These are phyloP conservation scores for Cyberlindnera petersonii DNA, from an alignment of 805 yeast genomes.

Conservation along the genomic window DNA sequence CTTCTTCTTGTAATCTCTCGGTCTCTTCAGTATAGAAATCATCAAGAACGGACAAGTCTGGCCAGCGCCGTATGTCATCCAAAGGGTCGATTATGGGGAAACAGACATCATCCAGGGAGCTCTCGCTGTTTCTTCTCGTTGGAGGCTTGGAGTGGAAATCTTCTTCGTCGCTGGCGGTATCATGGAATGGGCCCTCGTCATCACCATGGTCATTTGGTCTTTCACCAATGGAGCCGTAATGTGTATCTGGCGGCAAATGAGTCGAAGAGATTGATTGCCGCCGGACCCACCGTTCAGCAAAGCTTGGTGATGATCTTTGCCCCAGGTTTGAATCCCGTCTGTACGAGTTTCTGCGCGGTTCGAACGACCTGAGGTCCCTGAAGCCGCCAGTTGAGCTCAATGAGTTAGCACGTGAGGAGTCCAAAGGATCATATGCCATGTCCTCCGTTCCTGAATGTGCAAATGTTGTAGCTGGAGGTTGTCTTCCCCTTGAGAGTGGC, in stretches of 20 bases:
- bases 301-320: conserved; percentile 18
- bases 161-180: conserved; percentile 19
- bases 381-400: conserved; percentile 9
- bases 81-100: conserved; percentile 57
- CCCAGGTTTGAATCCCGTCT: conserved; percentile 1
- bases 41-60: conserved; percentile 70
- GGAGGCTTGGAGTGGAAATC: conserved; percentile 40
- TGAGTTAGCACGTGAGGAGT: conserved; percentile 11
- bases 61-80: conserved; percentile 53
- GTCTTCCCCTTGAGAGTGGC: not conserved
- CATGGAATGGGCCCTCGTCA: too few species aligned
- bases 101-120: conserved; percentile 90
- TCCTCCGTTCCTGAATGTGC: too few species aligned
- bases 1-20: conserved; percentile 42
- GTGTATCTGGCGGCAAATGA: conserved; percentile 1
- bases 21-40: conserved; percentile 74
- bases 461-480: conserved; percentile 4
- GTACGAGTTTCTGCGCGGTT: conserved; percentile 7
- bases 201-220: too few species aligned
- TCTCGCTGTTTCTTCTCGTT: conserved; percentile 41
- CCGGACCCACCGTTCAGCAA: conserved; percentile 29
- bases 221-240: conserved; percentile 8
- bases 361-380: conserved; percentile 18
- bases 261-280: conserved; percentile 14
- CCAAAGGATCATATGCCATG: conserved; percentile 6